Evolutionary conservation across 2,329 filamentous ascomycete genomes (phyloP).

Genomic region (Colletotrichum sp.): DNA sequence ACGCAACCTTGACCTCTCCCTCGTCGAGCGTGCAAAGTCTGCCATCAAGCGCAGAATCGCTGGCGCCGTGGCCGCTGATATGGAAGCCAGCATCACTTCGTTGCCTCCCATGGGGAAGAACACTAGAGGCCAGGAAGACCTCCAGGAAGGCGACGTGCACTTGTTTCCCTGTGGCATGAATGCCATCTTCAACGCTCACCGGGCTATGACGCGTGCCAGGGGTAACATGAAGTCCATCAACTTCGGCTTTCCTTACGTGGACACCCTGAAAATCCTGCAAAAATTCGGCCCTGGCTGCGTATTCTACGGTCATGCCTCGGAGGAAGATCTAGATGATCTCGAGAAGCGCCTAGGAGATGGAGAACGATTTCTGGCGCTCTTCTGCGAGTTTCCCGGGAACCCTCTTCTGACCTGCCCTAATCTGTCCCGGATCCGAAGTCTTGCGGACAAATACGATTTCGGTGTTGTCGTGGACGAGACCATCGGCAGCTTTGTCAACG

Average conservation of each 20-base stretch:
- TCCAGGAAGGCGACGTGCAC: slow-evolving; percentile 87
- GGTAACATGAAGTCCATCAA: slow-evolving; percentile 78
- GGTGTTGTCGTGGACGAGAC: slow-evolving; percentile 94
- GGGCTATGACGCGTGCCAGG: slow-evolving; percentile 69
- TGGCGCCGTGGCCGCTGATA: slow-evolving; percentile 77
- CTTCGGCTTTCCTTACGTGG: slow-evolving; percentile 97
- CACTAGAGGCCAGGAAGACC: slow-evolving; percentile 62
- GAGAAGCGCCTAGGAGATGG: slow-evolving; percentile 74
- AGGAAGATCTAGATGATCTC: slow-evolving; percentile 82
- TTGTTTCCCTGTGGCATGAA: slow-evolving; percentile 93
- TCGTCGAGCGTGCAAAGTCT: slow-evolving; percentile 81
- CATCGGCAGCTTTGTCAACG: slow-evolving; percentile 94
- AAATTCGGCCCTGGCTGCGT: slow-evolving; percentile 91
- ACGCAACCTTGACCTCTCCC: slow-evolving; percentile 81
- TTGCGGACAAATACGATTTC: slow-evolving; percentile 88
- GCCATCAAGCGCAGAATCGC: slow-evolving; percentile 89
- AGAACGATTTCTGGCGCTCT: slow-evolving; percentile 81
- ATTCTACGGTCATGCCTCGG: slow-evolving; percentile 85
- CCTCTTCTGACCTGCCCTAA: slow-evolving; percentile 87
- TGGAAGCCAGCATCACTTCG: slow-evolving; percentile 65
- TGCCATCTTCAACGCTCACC: slow-evolving; percentile 89
- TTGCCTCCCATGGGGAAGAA: slow-evolving; percentile 53
- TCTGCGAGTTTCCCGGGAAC: slow-evolving; percentile 95
- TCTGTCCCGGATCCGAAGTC: slow-evolving; percentile 75
- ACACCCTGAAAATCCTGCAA: slow-evolving; percentile 92